Evolutionary conservation across 768 basidiomycete genomes (phyloP), one percentile per base, ranked within the genome.

Genomic region (Phlegmacium glaucopus): DNA sequence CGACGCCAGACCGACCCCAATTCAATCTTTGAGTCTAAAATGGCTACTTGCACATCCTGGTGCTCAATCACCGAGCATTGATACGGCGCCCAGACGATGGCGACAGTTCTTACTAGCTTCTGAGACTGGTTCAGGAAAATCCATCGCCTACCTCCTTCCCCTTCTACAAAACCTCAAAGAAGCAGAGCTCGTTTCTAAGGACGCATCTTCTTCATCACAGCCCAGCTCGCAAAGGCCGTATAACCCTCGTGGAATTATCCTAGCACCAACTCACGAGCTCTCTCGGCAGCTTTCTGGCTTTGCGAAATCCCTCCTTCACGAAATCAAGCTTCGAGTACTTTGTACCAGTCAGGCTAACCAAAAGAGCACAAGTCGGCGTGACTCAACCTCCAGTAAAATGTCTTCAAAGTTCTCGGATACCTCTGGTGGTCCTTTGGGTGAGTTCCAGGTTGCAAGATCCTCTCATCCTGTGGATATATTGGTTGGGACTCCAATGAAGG

Each of bases 101-200:
- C 68, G 70, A 39, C 71, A 81, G 40, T 84, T 76, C 53, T 76
- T 95, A 6, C 74, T 95, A 1, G 93, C 90, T 0, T 85, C 87
- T 0, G 92, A 94, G 65, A 95, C 91, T 0, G 93, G 94, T 12
- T 92, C 74, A 0, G 93, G 92, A 1, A 95, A 95, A 69, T 92
- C 88, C 2, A 78, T 94, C 25, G 93, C 94, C 1, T 95, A 94
- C 63, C 77, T 94, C 36, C 75, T 94, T 5, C 93, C 93, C 0
- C 64, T 94, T 44, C 72, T 95, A 2, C 87, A 94, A 53, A 69
- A 77, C 52, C 71, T 94, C 61, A 95, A 95, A 63, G 61, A 68
- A 40, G 70, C 77, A 2, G 92, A 94, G 60, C n/a, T n/a, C n/a
- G n/a, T n/a, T n/a, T n/a, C n/a, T n/a, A n/a, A n/a, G n/a, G n/a